Percentiles rank a stretch among this genome's conserved stretches.
These are phyloP conservation scores for Podaxis carcinomalis DNA, from an alignment of 768 basidiomycete species.

Conservation along the genomic window DNA sequence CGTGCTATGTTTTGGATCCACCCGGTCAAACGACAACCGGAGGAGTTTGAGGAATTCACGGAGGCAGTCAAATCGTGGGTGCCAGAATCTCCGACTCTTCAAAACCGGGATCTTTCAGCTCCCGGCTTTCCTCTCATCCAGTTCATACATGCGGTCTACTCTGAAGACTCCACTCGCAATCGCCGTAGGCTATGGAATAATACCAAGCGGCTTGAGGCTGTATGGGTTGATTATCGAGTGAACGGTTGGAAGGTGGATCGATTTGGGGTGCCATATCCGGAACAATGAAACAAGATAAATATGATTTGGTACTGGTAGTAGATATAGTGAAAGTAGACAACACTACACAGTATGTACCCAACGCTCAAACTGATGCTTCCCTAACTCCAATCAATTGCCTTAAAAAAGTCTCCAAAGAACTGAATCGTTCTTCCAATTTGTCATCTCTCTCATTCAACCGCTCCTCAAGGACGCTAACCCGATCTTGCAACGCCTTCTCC, in stretches of 20 bases:
- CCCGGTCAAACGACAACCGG: neutral
- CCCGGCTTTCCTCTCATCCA: neutral
- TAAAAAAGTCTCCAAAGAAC: neutral
- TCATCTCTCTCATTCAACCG: constrained; percentile 19
- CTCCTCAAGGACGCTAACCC: constrained; percentile 20
- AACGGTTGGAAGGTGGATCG: constrained; percentile 8
- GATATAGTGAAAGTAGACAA: neutral
- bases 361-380: neutral
- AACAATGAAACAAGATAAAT: neutral
- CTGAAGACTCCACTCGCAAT: neutral
- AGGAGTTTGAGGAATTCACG: neutral
- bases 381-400: neutral
- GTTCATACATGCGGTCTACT: neutral
- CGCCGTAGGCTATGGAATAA: constrained; percentile 1
- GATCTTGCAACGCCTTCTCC: constrained; percentile 20
- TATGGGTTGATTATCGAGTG: constrained; percentile 2
- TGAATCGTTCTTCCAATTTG: constrained; percentile 11
- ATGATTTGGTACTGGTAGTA: neutral
- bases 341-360: neutral
- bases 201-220: neutral
- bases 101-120: neutral
- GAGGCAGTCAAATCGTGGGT: neutral
- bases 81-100: neutral
- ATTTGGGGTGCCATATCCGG: constrained; percentile 3
- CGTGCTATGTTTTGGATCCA: constrained; percentile 1